phyloP scores from a whole-genome alignment of 2,329 filamentous ascomycete genomes.

The Pseudogymnoascus verrucosus region DNA sequence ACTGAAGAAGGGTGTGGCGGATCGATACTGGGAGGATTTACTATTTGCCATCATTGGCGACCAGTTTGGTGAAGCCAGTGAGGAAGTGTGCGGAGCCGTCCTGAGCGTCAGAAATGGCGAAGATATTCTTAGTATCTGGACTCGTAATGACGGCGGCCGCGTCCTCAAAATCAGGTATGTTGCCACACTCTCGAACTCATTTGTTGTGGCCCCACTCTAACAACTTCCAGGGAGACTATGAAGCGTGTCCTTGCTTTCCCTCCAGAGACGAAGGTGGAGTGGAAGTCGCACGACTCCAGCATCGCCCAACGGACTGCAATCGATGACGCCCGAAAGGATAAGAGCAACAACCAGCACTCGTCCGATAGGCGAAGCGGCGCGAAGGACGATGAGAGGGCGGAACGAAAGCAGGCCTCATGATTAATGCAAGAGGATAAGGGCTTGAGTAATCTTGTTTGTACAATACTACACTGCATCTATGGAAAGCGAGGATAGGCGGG shows the following conservation, averaged over 20 bases:
- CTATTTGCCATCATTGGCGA: constrained; percentile 86
- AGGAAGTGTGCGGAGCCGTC: constrained; percentile 92
- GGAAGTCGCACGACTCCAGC: constrained; percentile 93
- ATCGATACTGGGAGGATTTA: constrained; percentile 95
- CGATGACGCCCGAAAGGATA: constrained; percentile 85
- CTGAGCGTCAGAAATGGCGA: constrained; percentile 91
- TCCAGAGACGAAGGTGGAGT: constrained; percentile 81
- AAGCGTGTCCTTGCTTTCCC: constrained; percentile 84
- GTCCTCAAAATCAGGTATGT: constrained; percentile 92
- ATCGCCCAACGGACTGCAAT: constrained; percentile 87
- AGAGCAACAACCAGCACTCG: constrained; percentile 43
- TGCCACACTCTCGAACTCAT: constrained; percentile 24
- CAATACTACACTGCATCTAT: constrained; percentile 9
- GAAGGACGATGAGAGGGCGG: constrained; percentile 15
- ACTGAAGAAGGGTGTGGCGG: constrained; percentile 93
- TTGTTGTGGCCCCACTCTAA: constrained; percentile 4
- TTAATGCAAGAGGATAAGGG: constrained; percentile 5
- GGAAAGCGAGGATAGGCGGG: constrained; percentile 8
- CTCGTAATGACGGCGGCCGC: constrained; percentile 81
- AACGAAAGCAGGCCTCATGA: constrained; percentile 11
- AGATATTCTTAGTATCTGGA: constrained; percentile 97
- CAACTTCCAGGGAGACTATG: constrained; percentile 64
- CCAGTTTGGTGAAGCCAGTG: constrained; percentile 84
- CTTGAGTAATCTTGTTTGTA: constrained; percentile 9
- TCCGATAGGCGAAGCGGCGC: constrained; percentile 20